Base-by-base conservation (phyloP, 305 asterid genomes). In the Solanum aculeatissimum region DNA sequence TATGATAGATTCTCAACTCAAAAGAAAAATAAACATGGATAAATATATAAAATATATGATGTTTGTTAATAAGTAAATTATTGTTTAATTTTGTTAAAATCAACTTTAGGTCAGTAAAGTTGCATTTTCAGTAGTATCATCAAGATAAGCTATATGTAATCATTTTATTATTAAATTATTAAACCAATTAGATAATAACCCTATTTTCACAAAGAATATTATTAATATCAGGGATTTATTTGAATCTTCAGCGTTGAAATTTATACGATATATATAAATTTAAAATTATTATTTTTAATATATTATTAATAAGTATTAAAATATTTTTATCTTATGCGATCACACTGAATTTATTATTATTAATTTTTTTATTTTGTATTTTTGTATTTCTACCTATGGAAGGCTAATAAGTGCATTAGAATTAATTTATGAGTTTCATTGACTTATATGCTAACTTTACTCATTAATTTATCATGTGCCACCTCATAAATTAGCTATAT, bases 1-100 rank as follows among this genome's bases (percentile, higher is more conserved):
- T 58, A 0, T 0, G 15, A 21, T 58, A 58, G n/a, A n/a, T 57
- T 0, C 4, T n/a, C 1, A 0, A 51, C 6, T 15, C 3, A 51
- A 15, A 51, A 51, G 19, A 49, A 6, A 51, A 51, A 8, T 19
- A 63, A 63, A 13, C 16, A 6, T 25, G 16, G 70, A 27, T 27
- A 27, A 27, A 63, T 40, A 63, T 63, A 63, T 29, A 63, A 18
- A 68, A 32, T 1, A 68, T 18, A 69, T 38, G 27, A 51, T 18
- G 18, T 68, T 55, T 18, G 0, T 35, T 18, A 15, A 45, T 14
- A 14, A 45, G 58, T 45, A 23, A 0, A 74, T 14, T 43, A 42
- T 74, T 45, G 43, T 47, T 15, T 75, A 25, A 27, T 47, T 47
- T 75, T 75, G 1, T 27, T 47, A 29, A 47, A 27, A 15, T 75